Evolutionary conservation across 768 basidiomycete genomes (phyloP).

Genomic region (Tricholoma flavovirens): DNA sequence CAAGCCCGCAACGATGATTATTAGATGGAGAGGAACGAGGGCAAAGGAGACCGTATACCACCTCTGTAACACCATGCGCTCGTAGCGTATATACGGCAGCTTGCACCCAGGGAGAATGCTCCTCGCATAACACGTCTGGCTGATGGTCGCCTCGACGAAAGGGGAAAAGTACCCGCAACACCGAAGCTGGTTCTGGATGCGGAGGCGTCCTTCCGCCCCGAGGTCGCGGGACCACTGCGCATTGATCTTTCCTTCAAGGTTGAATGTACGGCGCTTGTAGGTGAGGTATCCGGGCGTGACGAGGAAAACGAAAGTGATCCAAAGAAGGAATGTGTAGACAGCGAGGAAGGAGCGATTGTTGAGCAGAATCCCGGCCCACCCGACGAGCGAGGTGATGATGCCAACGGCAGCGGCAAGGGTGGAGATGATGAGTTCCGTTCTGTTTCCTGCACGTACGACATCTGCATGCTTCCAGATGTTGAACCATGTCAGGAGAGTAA

Average conservation of each 20-base stretch:
- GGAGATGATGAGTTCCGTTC: slow-evolving; percentile 60
- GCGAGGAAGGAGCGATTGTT: slow-evolving; percentile 84
- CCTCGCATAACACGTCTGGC: slow-evolving; percentile 69
- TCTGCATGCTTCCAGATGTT: slow-evolving; percentile 66
- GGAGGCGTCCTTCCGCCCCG: slow-evolving; percentile 52
- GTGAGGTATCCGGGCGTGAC: slow-evolving; percentile 74
- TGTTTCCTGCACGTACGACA: slow-evolving; percentile 67
- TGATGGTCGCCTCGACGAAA: slow-evolving; percentile 73
- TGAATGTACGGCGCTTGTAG: slow-evolving; percentile 70
- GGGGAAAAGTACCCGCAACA: slow-evolving; percentile 82
- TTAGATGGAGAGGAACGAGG: slow-evolving; percentile 63
- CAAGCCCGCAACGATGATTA: slow-evolving; percentile 55
- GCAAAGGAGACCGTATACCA: slow-evolving; percentile 68
- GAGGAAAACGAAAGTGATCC: slow-evolving; percentile 68
- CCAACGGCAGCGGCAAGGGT: slow-evolving; percentile 58
- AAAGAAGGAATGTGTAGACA: slow-evolving; percentile 69
- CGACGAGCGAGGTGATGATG: slow-evolving; percentile 61
- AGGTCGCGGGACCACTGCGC: slow-evolving; percentile 66
- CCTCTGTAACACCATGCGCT: slow-evolving; percentile 45
- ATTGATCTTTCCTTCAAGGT: slow-evolving; percentile 79
- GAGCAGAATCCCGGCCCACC: slow-evolving; percentile 75
- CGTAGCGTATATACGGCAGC: slow-evolving; percentile 50
- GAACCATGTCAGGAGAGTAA: slow-evolving; percentile 72
- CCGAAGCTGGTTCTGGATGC: slow-evolving; percentile 67
- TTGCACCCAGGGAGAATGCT: slow-evolving; percentile 74